Base-by-base conservation (phyloP, 148 eudicot species). In the Chenopodium formosanum region DNA sequence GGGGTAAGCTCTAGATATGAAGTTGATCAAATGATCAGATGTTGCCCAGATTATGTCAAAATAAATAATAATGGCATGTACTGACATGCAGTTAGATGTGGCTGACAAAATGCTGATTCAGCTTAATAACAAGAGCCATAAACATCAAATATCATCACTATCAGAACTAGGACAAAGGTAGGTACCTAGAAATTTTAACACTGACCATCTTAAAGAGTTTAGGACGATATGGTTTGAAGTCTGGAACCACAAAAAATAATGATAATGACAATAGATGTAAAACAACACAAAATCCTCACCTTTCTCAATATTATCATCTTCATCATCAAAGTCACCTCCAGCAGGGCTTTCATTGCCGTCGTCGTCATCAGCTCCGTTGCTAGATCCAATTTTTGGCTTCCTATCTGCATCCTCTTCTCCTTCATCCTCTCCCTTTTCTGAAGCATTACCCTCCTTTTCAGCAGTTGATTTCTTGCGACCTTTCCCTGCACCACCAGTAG, bases 291-390 rank as follows among this genome's bases (percentile, higher is more conserved):
- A 77, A 25, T 46, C 32, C 85, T 88, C 75, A 95, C 98, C 99
- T 88, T 92, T 96, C 87, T 96, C 99, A 84, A 90, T 89, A 82
- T 95, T 91, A 89, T 93, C 97, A 86, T 93, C 97, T 32, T 89
- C 94, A 44, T 90, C 87, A 87, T 93, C 97, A 87, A 93, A 87
- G 82, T 93, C 95, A 56, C 90, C 97, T 67, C 94, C 95, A 80
- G 95, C 92, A 62, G 89, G 89, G 83, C 91, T 97, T 86, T 95
- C 99, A 83, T 92, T 94, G 70, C 92, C 95, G 22, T 83, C 88
- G 78, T 92, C 97, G 70, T 91, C 98, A 66, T 89, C 91, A 56
- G 87, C 83, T 87, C 80, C 87, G 78, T 86, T 87, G 83, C 85
- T 89, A 72, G 90, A 90, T 73, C 92, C 92, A 78, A 86, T 80